Evolutionary conservation across 176 grass and related monocot species (phyloP), one percentile per base, ranked within the genome.

Genomic region (Oryza meridionalis): DNA sequence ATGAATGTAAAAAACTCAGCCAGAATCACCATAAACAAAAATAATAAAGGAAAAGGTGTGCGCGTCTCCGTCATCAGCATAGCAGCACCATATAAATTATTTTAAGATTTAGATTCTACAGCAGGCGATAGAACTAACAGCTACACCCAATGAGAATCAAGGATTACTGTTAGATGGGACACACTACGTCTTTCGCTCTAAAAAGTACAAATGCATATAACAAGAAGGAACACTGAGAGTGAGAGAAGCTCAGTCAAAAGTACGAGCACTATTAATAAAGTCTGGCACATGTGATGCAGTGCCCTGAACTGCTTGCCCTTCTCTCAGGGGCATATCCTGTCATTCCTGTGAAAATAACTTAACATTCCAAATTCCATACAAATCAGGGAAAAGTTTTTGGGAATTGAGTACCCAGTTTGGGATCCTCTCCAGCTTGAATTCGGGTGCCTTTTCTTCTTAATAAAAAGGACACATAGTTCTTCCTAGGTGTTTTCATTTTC

Each of bases 1-100:
- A 64, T 76, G 16, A 80, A 9, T 73, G 50, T 80, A 8, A 42
- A 5, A 81, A 70, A 70, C 61, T 62, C 63, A 53, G 29, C 63
- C 17, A 31, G 55, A 37, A 67, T 25, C 45, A 42, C 31, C 75
- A 62, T 26, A 69, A 58, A 19, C 35, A 37, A 75, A n/a, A 29
- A 67, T 59, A 17, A 69, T 4, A 17, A 67, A 67, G 37, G 44
- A 77, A 72, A 4, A 80, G 14, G 2, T 61, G 25, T 70, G 55
- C 71, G 85, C 0, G 13, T 77, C 42, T 65, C 51, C 12, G 76
- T 53, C 19, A 65, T 37, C 44, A 82, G 50, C n/a, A 50, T 11
- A 51, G 16, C 35, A 77, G 50, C 8, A 72, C 29, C 76, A 44
- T 49, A 76, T 11, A 46, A 21, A 27, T 70, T 58, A 40, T 26